Conservation (phyloP, 768 basidiomycete species). For the Lactarius deliciosus region DNA sequence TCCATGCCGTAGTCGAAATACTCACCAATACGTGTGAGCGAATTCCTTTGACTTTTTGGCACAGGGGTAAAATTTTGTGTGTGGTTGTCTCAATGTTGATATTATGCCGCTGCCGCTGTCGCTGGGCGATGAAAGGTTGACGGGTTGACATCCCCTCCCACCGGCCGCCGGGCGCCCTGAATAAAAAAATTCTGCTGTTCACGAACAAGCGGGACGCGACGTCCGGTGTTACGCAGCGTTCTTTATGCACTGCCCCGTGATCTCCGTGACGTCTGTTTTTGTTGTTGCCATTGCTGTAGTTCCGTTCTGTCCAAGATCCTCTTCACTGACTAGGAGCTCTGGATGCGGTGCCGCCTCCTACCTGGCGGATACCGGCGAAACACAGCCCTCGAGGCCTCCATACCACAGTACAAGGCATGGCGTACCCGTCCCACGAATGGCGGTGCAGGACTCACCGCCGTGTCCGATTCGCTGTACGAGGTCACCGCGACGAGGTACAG, state of each 20-base stretch:
- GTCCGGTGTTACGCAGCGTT: conserved; percentile 39
- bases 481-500: conserved; percentile 52
- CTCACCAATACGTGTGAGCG: conserved; percentile 35
- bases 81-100: conserved; percentile 49
- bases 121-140: conserved; percentile 63
- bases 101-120: conserved; percentile 48
- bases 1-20: conserved; percentile 54
- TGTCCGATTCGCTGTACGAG: conserved; percentile 55
- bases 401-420: conserved; percentile 55
- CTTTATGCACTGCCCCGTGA: conserved; percentile 35
- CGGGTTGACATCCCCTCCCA: conserved; percentile 66
- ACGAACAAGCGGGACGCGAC: conserved; percentile 2
- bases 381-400: not conserved
- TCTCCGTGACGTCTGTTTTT: conserved; percentile 51
- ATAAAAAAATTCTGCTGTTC: not conserved
- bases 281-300: conserved; percentile 6
- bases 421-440: conserved; percentile 44
- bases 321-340: conserved; percentile 32
- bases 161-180: conserved; percentile 47
- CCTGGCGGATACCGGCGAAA: not conserved
- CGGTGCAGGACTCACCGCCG: conserved; percentile 46
- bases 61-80: conserved; percentile 42
- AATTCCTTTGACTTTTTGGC: conserved; percentile 41
- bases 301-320: conserved; percentile 1
- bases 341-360: not conserved